These are phyloP conservation scores for Cladosporium sp. DNA, from an alignment of 2,329 filamentous ascomycete genomes.

Conservation along the genomic window DNA sequence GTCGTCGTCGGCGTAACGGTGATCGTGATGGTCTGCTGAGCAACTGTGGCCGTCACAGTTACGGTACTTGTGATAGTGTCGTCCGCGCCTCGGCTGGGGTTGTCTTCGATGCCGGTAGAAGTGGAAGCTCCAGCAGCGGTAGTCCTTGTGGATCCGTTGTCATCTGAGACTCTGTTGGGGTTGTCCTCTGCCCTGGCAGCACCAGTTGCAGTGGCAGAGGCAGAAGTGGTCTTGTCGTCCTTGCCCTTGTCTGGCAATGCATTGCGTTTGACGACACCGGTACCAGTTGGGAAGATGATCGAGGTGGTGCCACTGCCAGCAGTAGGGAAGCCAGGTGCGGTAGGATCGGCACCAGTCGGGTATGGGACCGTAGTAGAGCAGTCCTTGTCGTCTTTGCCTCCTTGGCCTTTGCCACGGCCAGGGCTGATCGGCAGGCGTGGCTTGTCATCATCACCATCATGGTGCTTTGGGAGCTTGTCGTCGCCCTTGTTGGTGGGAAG, in stretches of 20 bases:
- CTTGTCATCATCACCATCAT: background rate
- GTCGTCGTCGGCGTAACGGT: background rate
- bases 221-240: background rate
- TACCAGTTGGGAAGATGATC: background rate
- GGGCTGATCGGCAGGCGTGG: conserved; percentile 4
- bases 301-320: background rate
- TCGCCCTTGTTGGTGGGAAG: conserved; percentile 5
- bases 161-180: background rate
- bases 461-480: background rate
- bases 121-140: too few species aligned
- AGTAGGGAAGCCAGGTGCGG: background rate
- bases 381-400: conserved; percentile 3
- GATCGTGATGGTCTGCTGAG: conserved; percentile 1
- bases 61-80: conserved; percentile 1
- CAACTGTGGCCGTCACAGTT: background rate
- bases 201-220: background rate
- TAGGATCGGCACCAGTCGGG: conserved; percentile 2
- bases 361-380: conserved; percentile 3
- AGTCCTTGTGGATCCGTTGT: too few species aligned
- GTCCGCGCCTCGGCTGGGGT: background rate
- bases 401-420: background rate
- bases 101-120: background rate
- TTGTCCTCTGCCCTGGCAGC: conserved; percentile 1
- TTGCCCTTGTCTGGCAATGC: conserved; percentile 8
- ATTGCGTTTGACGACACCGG: background rate